Base-by-base conservation (phyloP, 805 yeast species). In the Cyberlindnera petersonii region DNA sequence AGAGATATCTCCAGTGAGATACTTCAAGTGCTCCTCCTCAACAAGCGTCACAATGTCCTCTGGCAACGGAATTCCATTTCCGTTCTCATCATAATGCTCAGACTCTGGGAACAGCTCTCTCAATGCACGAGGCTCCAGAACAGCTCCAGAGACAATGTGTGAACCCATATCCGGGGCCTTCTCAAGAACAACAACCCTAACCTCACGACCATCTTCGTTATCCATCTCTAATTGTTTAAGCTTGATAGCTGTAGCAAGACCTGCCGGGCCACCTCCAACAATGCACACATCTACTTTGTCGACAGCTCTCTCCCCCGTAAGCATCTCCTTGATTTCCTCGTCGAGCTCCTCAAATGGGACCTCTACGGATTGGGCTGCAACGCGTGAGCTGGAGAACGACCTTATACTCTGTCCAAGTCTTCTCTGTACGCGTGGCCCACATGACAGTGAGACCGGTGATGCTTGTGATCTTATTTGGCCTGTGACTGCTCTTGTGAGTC, bases 201-300 rank as follows among this genome's bases (percentile, higher is more conserved):
- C 64, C 35, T 79, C 83, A 16, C 86, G 83, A 1, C 82, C 83
- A 11, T 61, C 56, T 10, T 42, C 44, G 21, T 70, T 63, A 46
- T 75, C 81, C 38, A 72, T 66, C 55, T 89, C 96, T 24, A 91
- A 64, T 59, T 89, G 96, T 60, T 93, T 93, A 44, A 87, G 68
- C 49, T 75, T 74, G 46, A 93, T 93, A 10, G 98, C 98, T 2
- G 98, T 82, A 1, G 96, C 89, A 35, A 93, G 67, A 4, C 98
- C 98, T 2, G 98, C 94, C 6, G 98, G 98, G 0, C 98, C 98
- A 24, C 95, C 98, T 30, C 98, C 98, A 2, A 93, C 95, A 36
- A 93, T 87, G 54, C 95, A 85, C 17, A 93, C 95, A 60, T 93
- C 98, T 11, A 86, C 96, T 23, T 77, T 75, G 56, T 93, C 98